Evolutionary conservation across 1,284 basidiomycete genomes (phyloP).

Genomic region (Coniferiporia sulphurascens): DNA sequence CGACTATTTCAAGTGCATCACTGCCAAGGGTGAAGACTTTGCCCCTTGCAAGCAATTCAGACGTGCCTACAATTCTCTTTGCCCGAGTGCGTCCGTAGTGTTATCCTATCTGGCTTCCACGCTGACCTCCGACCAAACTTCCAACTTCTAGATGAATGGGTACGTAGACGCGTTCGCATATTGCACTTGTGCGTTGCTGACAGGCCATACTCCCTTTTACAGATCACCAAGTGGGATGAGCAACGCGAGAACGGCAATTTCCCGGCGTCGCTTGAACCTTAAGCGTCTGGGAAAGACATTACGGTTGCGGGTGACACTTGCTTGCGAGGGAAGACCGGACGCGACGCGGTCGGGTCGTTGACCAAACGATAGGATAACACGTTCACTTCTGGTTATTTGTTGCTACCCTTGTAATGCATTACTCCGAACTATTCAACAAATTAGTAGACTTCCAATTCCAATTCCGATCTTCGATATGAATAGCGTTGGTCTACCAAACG

Average conservation of each 20-base stretch:
- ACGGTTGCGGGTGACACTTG: neutral
- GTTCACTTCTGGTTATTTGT: neutral
- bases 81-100: constrained; percentile 76
- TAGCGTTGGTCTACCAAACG: too few relatives aligned
- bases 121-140: constrained; percentile 12
- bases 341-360: neutral
- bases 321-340: neutral
- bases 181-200: constrained; percentile 15
- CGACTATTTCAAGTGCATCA: constrained; percentile 96
- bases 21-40: constrained; percentile 97
- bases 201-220: constrained; percentile 14
- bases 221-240: constrained; percentile 88
- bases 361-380: neutral
- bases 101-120: neutral
- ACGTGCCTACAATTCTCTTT: constrained; percentile 93
- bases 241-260: constrained; percentile 91
- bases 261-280: constrained; percentile 84
- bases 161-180: constrained; percentile 31
- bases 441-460: too few relatives aligned
- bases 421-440: too few relatives aligned
- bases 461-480: too few relatives aligned
- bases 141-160: constrained; percentile 71
- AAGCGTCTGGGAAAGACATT: constrained; percentile 22
- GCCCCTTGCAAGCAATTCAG: constrained; percentile 99
- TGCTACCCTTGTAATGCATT: too few relatives aligned